These are phyloP conservation scores for Tephrocybe sp. DNA, from an alignment of 768 basidiomycete genomes.

Conservation along the genomic window DNA sequence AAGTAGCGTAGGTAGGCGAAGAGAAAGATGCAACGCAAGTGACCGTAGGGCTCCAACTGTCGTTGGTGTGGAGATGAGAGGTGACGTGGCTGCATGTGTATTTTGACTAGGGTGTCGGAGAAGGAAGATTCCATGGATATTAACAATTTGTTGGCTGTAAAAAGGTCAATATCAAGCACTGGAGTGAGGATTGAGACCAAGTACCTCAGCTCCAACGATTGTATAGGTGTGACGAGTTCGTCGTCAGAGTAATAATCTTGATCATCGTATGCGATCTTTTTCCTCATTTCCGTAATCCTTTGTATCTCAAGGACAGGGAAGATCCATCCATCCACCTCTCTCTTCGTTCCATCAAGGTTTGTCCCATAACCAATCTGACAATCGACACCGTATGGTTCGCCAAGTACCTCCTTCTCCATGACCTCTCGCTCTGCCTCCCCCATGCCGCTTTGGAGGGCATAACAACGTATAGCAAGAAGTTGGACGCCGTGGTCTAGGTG, in stretches of 20 bases:
- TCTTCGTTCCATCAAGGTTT: conserved; percentile 43
- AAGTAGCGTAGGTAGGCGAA: conserved; percentile 76
- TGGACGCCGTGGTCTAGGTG: conserved; percentile 60
- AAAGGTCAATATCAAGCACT: conserved; percentile 7
- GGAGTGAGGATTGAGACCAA: conserved; percentile 13
- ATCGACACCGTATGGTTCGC: conserved; percentile 58
- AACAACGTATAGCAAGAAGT: conserved; percentile 75
- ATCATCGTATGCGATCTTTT: conserved; percentile 37
- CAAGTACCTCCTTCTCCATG: conserved; percentile 62
- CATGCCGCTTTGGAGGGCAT: conserved; percentile 76
- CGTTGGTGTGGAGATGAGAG: conserved; percentile 65
- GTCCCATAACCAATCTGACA: conserved; percentile 60
- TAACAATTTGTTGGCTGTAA: conserved; percentile 53
- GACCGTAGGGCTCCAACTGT: conserved; percentile 56
- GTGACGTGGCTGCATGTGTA: conserved; percentile 22
- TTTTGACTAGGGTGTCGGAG: conserved; percentile 41
- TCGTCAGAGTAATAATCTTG: conserved; percentile 50
- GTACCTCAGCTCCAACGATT: conserved; percentile 56
- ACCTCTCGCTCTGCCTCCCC: conserved; percentile 72
- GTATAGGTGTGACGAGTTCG: conserved; percentile 32
- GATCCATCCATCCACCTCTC: conserved; percentile 76
- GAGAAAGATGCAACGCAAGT: conserved; percentile 64
- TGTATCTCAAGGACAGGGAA: conserved; percentile 69
- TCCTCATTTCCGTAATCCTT: conserved; percentile 54
- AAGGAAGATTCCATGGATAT: conserved; percentile 68